Evolutionary conservation across 1,284 basidiomycete genomes (phyloP).

Genomic region (Naganishia cerealis): DNA sequence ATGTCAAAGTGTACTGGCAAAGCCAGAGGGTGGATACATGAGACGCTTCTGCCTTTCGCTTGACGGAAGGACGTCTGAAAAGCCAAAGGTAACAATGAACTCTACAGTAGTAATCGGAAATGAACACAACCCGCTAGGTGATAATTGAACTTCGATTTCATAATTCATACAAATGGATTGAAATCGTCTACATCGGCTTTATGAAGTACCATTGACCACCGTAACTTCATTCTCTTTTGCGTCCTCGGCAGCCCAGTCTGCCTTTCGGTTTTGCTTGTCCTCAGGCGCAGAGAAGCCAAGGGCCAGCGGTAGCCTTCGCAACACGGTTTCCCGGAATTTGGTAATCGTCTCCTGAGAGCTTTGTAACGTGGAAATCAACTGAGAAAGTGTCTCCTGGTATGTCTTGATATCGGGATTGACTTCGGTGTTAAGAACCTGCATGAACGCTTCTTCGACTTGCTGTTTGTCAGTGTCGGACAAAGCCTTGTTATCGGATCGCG

Average conservation of each 20-base stretch:
- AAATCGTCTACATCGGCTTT: background rate
- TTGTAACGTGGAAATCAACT: slow-evolving; percentile 1
- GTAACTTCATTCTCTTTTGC: slow-evolving; percentile 26
- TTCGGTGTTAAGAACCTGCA: slow-evolving; percentile 27
- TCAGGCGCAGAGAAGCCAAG: slow-evolving; percentile 27
- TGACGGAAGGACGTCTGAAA: too few relatives aligned
- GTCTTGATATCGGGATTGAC: slow-evolving; percentile 31
- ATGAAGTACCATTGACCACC: slow-evolving; percentile 20
- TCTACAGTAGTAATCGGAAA: too few relatives aligned
- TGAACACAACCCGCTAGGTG: background rate
- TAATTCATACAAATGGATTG: background rate
- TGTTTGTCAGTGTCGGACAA: slow-evolving; percentile 25
- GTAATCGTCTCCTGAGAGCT: slow-evolving; percentile 12
- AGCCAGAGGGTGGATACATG: too few relatives aligned
- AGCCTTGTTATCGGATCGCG: slow-evolving; percentile 6
- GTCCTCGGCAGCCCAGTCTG: slow-evolving; percentile 30
- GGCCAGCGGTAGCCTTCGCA: slow-evolving; percentile 25
- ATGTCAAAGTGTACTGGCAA: too few relatives aligned
- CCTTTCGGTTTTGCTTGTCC: slow-evolving; percentile 24
- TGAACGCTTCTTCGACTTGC: slow-evolving; percentile 29
- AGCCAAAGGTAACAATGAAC: too few relatives aligned
- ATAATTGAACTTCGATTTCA: background rate
- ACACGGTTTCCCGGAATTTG: slow-evolving; percentile 18
- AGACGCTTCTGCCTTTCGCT: too few relatives aligned
- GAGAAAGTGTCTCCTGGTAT: slow-evolving; percentile 25